Base-by-base conservation (phyloP, 305 asterid species). In the Ilex paraguariensis region DNA sequence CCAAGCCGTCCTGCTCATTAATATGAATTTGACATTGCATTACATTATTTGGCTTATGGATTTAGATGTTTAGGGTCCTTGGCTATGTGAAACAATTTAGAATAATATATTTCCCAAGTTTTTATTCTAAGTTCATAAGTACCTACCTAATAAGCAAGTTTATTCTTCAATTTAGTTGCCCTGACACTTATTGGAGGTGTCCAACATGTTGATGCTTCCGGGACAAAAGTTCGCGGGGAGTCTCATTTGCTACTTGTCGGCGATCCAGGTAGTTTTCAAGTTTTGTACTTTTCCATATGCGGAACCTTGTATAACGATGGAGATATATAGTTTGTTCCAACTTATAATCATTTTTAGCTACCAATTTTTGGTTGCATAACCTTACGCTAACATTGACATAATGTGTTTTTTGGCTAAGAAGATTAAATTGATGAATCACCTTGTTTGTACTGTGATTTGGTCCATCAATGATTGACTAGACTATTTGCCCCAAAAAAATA, bases 181-280 rank as follows among this genome's bases (percentile, higher is more conserved):
- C 79, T 92, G 59, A 89, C 84, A 51, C 96, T 92, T 71, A 84
- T 92, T 71, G 98, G 97, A 73, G 98, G 96, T 42, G 97, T 92
- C 71, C 97, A 87, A 75, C 95, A 87, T 70, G 83, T 87, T 78
- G 98, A 90, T 81, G 96, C 84, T 68, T 87, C 96, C 70, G 96
- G 98, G 65, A 87, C 94, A 66, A 92, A 90, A 88, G 81, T 92
- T 59, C 85, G 98, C 39, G 98, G 98, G 56, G 98, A 89, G 76
- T 92, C 97, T 73, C 98, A 92, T 82, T 78, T 92, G 77, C 97
- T 92, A 73, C 87, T 92, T 77, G 96, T 92, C 65, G 98, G 98
- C 36, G 98, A 92, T 87, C 98, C 98, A 69, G 98, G 98, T 92
- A 87, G 81, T 63, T 59, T 66, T 55, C 28, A 21, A 53, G 44